Base-by-base conservation (phyloP, 306 rosid genomes). In the Trifolium dubium region DNA sequence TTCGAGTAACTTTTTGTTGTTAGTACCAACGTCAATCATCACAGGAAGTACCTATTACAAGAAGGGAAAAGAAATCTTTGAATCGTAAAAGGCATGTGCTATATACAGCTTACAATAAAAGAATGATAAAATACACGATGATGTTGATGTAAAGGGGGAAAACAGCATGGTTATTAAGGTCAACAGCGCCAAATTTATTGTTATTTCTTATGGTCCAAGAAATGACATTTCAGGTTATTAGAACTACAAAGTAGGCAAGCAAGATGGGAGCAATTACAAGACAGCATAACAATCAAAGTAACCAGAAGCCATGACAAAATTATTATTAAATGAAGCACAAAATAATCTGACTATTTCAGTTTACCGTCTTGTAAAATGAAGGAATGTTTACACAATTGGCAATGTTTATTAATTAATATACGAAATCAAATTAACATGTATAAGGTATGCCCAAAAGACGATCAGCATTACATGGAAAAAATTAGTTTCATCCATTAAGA, bases 11-110 rank as follows among this genome's bases (percentile, higher is more conserved):
- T 83, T 85, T 80, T 90, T 90, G 75, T 92, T 95, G 89, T 95
- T 90, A 80, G 97, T 95, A 72, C 99, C 99, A 62, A 92, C 92
- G 67, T 95, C 99, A 90, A 95, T 90, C 99, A 95, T 95, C 62
- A 95, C 96, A 62, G 99, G 98, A 76, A 95, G 99, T 68, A 95
- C 99, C 99, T 95, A 73, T 37, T 10, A 30, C 30, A 74, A 34
- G 56, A 58, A 43, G 30, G 30, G 8, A 31, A 60, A 54, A 28
- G 14, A 4, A 35, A 55, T 10, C 9, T 37, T 55, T 56, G 10
- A 43, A 79, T 41, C 6, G 32, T 50, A 31, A 78, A 29, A 56
- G 61, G 41, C 10, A 3, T 53, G 41, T 34, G 43, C 39, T 62
- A 46, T 40, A 47, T 14, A 49, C 19, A 62, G 58, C 32, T 13